Conservation (phyloP, 1,284 basidiomycete genomes). For the Irpex lacteus region DNA sequence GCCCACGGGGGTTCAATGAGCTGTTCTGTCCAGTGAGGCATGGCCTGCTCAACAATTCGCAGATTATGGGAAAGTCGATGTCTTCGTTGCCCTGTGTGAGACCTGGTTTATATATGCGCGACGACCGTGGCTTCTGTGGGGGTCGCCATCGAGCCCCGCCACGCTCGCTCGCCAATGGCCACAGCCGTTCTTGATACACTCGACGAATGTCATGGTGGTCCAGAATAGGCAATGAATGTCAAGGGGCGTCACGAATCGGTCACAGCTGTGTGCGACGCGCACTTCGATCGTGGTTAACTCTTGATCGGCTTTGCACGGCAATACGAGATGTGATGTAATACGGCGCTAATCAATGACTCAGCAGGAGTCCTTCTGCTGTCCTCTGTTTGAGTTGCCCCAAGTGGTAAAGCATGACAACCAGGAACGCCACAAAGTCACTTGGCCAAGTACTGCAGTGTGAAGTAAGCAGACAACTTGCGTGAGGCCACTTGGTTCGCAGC, state of each 20-base stretch:
- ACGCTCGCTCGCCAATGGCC: neutral
- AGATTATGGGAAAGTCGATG: neutral
- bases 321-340: neutral
- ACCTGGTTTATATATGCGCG: neutral
- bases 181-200: neutral
- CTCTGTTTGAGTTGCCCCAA: no score
- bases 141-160: neutral
- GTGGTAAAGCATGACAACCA: no score
- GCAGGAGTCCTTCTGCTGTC: no score
- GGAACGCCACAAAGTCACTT: no score
- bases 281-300: neutral
- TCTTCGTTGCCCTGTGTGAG: neutral
- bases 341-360: no score
- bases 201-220: neutral
- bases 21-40: slow-evolving; percentile 8
- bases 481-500: no score
- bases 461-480: no score
- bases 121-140: neutral
- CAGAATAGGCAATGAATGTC: neutral
- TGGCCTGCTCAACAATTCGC: neutral
- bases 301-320: neutral
- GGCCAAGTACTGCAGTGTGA: no score
- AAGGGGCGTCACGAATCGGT: neutral
- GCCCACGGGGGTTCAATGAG: slow-evolving; percentile 9
- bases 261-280: neutral